Base-by-base conservation (phyloP, 495 filamentous ascomycete genomes). In the Tuber calosporum region DNA sequence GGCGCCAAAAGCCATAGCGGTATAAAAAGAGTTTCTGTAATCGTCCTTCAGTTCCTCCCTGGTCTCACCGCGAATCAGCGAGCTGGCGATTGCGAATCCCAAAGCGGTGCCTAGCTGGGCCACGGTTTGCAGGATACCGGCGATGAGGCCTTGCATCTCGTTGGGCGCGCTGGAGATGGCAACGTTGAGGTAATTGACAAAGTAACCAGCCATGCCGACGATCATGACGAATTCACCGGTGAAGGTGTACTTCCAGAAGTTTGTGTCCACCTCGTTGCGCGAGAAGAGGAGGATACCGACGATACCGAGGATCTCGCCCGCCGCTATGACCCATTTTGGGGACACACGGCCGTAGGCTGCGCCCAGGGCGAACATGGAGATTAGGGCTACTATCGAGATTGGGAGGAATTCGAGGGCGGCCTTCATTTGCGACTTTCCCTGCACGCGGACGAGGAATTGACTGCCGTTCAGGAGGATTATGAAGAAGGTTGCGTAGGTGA, bases 141-240 rank as follows among this genome's bases (percentile, higher is more conserved):
- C 73, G 22, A 74, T 72, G 20, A 74, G 58, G 41, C 73, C 73
- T 40, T 74, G 73, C 73, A 74, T 74, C 6, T 74, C 69, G 19
- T 34, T 45, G 11, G 73, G 73, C 22, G 73, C 73, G 34, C 73
- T 74, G 39, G 69, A 71, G 11, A 74, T 74, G 67, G 73, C 73
- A 5, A 74, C 40, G 58, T 74, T 74, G 17, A 74, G 73, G 58
- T 74, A 74, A 19, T 74, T 74, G 48, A 74, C 73, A n/a, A 74
- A 74, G 58, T 71, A 74, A 6, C 73, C 73, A 20, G 73, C 41
- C 58, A 74, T 41, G 4, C 73, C 73, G 26, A 74, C 19, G 20
- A 67, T 43, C 73, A 72, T 72, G 40, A 74, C 73, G 17, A 74
- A 26, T 19, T 74, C 58, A 11, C 73, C 73, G 8, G 69, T 53